Evolutionary conservation across 2,329 filamentous ascomycete genomes (phyloP).

Genomic region (Canariomyces notabilis): DNA sequence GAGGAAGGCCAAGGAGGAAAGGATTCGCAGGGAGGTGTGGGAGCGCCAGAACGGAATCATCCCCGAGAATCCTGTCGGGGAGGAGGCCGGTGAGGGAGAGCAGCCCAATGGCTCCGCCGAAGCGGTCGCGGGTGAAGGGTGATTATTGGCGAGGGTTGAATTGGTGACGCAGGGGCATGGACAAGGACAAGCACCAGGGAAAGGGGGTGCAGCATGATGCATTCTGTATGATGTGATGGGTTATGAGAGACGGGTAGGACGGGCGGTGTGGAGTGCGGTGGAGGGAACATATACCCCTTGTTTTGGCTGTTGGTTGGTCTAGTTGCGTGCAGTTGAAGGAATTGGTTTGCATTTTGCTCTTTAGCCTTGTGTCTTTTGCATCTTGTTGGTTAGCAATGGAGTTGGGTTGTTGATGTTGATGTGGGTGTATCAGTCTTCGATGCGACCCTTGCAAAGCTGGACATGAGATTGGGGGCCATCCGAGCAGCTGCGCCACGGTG

Average conservation of each 20-base stretch:
- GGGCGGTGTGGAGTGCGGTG: neutral
- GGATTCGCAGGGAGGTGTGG: constrained; percentile 75
- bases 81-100: constrained; percentile 31
- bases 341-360: neutral
- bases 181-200: no score
- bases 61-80: constrained; percentile 36
- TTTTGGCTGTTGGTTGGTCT: constrained; percentile 3
- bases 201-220: neutral
- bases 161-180: no score
- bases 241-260: no score
- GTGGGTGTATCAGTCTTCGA: no score
- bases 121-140: neutral
- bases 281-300: constrained; percentile 15
- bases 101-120: constrained; percentile 8
- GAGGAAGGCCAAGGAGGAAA: constrained; percentile 79
- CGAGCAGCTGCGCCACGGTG: no score
- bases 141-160: no score
- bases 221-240: neutral
- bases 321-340: neutral
- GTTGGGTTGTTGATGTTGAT: neutral
- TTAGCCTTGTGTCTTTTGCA: neutral
- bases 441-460: no score
- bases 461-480: no score
- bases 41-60: constrained; percentile 57
- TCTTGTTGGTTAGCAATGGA: neutral